Conservation (phyloP, 139 green algal species). For the Chara braunii region DNA sequence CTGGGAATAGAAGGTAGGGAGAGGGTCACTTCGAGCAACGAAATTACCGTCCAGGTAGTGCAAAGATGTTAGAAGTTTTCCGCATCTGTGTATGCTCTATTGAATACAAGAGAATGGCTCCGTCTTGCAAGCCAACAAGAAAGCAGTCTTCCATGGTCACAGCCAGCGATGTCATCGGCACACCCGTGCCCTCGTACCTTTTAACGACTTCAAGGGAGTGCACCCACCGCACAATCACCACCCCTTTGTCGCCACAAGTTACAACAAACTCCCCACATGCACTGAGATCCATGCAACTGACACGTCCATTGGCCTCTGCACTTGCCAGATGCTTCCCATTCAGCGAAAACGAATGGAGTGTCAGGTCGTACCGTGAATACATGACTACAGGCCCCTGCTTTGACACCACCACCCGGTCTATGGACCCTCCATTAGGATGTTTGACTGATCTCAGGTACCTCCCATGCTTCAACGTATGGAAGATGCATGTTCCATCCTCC, state of each 20-base stretch:
- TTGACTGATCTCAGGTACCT: conserved; percentile 41
- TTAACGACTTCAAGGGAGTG: conserved; percentile 1
- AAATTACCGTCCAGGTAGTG: no score
- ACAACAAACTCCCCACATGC: conserved; percentile 18
- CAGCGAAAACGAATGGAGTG: conserved; percentile 4
- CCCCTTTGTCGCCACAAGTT: conserved; percentile 8
- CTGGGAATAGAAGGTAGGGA: no score
- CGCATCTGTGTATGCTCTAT: conserved; percentile 13
- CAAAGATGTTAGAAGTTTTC: no score
- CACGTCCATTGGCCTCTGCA: neutral
- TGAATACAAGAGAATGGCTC: conserved; percentile 11
- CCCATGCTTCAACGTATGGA: conserved; percentile 54
- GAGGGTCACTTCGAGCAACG: no score
- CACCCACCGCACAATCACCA: conserved; percentile 12
- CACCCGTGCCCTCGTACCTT: conserved; percentile 7
- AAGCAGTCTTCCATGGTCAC: conserved; percentile 29
- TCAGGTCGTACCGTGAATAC: conserved; percentile 13
- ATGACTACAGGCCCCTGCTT: conserved; percentile 3
- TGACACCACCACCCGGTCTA: neutral
- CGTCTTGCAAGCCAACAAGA: conserved; percentile 16
- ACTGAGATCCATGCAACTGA: conserved; percentile 4
- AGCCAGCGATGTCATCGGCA: conserved; percentile 1
- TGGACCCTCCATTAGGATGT: neutral
- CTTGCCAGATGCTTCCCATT: conserved; percentile 5
- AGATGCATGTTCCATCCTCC: conserved; percentile 46